These are phyloP conservation scores for Inga laurina DNA, from an alignment of 306 rosid species.

Conservation along the genomic window DNA sequence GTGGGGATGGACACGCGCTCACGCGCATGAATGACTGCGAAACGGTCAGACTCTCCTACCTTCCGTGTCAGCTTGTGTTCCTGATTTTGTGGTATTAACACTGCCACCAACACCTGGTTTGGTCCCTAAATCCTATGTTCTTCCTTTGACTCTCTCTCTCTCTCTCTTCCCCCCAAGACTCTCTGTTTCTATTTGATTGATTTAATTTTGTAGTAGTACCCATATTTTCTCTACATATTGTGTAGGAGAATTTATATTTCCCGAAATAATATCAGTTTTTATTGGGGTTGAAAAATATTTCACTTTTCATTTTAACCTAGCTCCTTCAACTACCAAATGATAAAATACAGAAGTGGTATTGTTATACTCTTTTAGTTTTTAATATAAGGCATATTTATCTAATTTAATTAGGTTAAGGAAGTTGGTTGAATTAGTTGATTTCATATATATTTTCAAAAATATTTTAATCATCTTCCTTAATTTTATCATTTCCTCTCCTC, in stretches of 20 bases:
- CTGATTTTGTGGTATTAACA: slow-evolving; percentile 19
- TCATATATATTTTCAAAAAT: no score
- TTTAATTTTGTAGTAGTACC: not conserved
- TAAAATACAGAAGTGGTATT: no score
- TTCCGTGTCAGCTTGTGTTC: slow-evolving; percentile 39
- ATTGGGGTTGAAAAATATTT: no score
- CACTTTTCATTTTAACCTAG: no score
- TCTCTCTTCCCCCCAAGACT: not conserved
- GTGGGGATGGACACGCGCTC: slow-evolving; percentile 29
- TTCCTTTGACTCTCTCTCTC: slow-evolving; percentile 38
- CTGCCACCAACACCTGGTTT: not conserved
- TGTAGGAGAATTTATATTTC: not conserved
- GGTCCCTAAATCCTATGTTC: slow-evolving; percentile 34
- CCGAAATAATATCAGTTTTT: not conserved
- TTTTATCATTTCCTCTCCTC: no score
- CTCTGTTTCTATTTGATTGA: not conserved
- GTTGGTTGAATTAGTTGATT: no score
- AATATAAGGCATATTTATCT: no score
- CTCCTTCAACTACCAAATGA: no score
- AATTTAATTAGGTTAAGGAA: no score
- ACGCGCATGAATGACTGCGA: slow-evolving; percentile 41
- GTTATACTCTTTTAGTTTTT: no score
- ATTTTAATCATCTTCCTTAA: no score
- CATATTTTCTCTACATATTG: no score
- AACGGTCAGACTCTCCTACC: slow-evolving; percentile 26